A percentile compares a stretch with the other conserved stretches of the same genome.
These are phyloP conservation scores for Saraca asoca DNA, from an alignment of 331 rosid genomes.

Conservation along the genomic window DNA sequence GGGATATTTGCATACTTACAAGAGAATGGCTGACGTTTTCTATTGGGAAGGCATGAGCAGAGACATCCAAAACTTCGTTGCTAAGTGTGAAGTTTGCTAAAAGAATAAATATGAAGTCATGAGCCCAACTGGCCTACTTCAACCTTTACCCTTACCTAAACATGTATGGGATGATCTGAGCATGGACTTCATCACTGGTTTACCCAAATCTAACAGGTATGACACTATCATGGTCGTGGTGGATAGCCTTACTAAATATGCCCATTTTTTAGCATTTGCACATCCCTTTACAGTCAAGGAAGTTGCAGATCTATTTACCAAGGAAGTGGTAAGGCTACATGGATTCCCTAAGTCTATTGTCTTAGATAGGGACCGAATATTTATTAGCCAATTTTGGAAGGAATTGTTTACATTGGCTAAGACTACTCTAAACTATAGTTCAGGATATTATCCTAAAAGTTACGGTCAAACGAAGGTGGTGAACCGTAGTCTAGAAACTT, in stretches of 20 bases:
- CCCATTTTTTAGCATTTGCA: not conserved
- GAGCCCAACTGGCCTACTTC: not conserved
- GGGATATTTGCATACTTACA: not conserved
- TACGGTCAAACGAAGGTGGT: not conserved
- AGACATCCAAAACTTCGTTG: too few relatives aligned
- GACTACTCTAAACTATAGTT: not conserved
- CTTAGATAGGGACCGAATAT: not conserved
- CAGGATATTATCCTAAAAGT: not conserved
- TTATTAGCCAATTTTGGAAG: not conserved
- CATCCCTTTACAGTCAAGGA: not conserved
- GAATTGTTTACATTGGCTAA: not conserved
- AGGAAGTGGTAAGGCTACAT: not conserved
- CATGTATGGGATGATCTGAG: not conserved
- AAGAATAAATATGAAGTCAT: too few relatives aligned
- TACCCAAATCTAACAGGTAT: not conserved
- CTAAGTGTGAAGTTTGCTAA: too few relatives aligned
- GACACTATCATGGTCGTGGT: not conserved
- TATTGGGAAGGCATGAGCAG: too few relatives aligned
- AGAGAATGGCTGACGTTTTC: not conserved
- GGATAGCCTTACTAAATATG: not conserved
- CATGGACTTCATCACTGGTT: not conserved
- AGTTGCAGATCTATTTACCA: not conserved
- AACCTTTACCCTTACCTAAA: not conserved
- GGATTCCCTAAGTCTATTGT: not conserved
- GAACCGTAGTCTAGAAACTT: not conserved